phyloP scores from a whole-genome alignment of 1,284 basidiomycete genomes.

The Xanthoconium separans region DNA sequence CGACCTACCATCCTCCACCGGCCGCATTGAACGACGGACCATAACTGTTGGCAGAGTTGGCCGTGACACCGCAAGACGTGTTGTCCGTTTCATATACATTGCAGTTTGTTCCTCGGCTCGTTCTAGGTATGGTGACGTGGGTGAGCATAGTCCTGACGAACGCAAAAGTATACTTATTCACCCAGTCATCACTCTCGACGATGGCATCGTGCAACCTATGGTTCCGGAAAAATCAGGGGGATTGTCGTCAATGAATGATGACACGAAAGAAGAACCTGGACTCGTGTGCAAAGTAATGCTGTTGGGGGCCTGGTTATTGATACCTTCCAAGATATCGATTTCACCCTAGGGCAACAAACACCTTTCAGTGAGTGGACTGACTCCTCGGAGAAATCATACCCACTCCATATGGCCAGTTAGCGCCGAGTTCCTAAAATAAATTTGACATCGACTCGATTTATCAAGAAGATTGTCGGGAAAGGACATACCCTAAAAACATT shows the following conservation, averaged over 20 bases:
- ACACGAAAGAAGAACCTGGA: slow-evolving; percentile 15
- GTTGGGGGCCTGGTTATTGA: slow-evolving; percentile 58
- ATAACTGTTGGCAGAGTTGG: slow-evolving; percentile 47
- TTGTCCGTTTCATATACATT: slow-evolving; percentile 55
- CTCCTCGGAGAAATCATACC: neutral
- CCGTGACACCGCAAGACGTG: slow-evolving; percentile 62
- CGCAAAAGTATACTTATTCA: slow-evolving; percentile 26
- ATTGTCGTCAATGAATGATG: too few relatives aligned
- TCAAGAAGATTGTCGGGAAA: neutral
- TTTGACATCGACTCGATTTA: neutral
- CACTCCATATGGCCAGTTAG: slow-evolving; percentile 27
- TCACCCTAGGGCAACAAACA: slow-evolving; percentile 41
- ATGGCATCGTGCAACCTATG: slow-evolving; percentile 62
- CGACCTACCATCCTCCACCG: slow-evolving; percentile 56
- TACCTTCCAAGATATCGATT: slow-evolving; percentile 69
- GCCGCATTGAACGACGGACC: slow-evolving; percentile 60
- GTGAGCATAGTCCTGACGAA: slow-evolving; percentile 1
- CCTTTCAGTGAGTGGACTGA: neutral
- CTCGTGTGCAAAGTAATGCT: slow-evolving; percentile 65
- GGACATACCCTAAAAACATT: slow-evolving; percentile 12
- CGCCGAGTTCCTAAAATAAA: slow-evolving; percentile 21
- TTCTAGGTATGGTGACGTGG: slow-evolving; percentile 29
- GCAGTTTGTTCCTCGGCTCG: slow-evolving; percentile 48
- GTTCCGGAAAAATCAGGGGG: neutral
- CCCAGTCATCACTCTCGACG: slow-evolving; percentile 48